Base-by-base conservation (phyloP, 345 rosid species). In the Ceriops decandra region DNA sequence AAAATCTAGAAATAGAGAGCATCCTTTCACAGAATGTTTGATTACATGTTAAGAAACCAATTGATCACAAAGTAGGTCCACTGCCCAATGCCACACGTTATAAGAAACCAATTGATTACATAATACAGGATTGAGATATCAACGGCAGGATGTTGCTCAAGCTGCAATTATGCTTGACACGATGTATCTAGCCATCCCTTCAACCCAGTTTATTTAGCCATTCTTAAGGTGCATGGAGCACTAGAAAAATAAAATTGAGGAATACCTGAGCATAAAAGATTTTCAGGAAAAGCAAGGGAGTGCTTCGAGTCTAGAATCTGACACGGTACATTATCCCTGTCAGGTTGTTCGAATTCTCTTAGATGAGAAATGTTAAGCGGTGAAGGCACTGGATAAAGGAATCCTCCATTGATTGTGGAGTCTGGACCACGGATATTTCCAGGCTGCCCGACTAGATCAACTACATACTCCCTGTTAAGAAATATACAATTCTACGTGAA, bases 361-460 rank as follows among this genome's bases (percentile, higher is more conserved):
- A 85, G 83, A 79, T 83, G 76, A 35, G 89, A 84, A 69, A 86
- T 72, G 69, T 82, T 82, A 67, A 91, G 81, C 30, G 91, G 93
- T 28, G 98, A 91, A 64, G 96, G 88, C 79, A 82, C 70, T 27
- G 83, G 71, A 72, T 81, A 80, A 64, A 72, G 68, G 70, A 68
- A 73, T 70, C 84, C 89, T 76, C 97, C 96, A 71, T 91, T 91
- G 76, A 89, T 88, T 17, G 96, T 84, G 31, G 95, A 88, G 83
- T 91, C 93, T 6, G 98, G 96, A 69, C 91, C 86, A 21, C 85
- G 92, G 36, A 93, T 67, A 68, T 88, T 86, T 76, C 98, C 98
- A 27, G 98, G 98, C 69, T 88, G 84, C 67, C 97, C 95, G 9
- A 93, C 87, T 22, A 93, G 92, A 79, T 91, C 98, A 74, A 93